These are phyloP conservation scores for Calonectria pseudoturangicola DNA, from an alignment of 2,329 filamentous ascomycete genomes.

Conservation along the genomic window DNA sequence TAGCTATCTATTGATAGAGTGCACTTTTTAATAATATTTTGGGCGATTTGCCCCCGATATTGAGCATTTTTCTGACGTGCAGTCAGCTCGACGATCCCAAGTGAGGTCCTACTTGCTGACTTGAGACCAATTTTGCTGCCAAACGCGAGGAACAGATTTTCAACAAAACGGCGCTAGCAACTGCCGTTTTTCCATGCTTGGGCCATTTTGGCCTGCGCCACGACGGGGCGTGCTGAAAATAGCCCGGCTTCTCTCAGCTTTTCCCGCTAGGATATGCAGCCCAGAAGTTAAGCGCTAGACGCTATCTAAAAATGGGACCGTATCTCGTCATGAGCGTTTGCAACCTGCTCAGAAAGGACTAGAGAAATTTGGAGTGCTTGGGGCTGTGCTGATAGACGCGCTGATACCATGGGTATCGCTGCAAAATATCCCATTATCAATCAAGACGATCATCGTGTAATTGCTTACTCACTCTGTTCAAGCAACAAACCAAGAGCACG, in stretches of 20 bases:
- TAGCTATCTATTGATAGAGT: too few relatives aligned
- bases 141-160: not conserved
- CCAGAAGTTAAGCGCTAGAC: not conserved
- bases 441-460: not conserved
- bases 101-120: not conserved
- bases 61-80: not conserved
- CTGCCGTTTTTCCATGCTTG: not conserved
- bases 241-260: conserved; percentile 5
- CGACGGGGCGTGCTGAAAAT: conserved; percentile 4
- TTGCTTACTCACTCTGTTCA: conserved; percentile 11
- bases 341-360: not conserved
- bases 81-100: not conserved
- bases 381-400: not conserved
- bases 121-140: not conserved
- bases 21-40: too few relatives aligned
- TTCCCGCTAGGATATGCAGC: conserved; percentile 15
- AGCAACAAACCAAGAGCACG: not conserved
- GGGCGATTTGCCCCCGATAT: too few relatives aligned
- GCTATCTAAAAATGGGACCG: conserved; percentile 10
- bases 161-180: not conserved
- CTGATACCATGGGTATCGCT: conserved; percentile 9
- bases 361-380: not conserved
- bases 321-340: not conserved
- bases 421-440: conserved; percentile 4
- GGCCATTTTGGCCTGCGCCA: not conserved